Base-by-base conservation (phyloP, 345 rosid genomes). In the Kernera saxatilis region DNA sequence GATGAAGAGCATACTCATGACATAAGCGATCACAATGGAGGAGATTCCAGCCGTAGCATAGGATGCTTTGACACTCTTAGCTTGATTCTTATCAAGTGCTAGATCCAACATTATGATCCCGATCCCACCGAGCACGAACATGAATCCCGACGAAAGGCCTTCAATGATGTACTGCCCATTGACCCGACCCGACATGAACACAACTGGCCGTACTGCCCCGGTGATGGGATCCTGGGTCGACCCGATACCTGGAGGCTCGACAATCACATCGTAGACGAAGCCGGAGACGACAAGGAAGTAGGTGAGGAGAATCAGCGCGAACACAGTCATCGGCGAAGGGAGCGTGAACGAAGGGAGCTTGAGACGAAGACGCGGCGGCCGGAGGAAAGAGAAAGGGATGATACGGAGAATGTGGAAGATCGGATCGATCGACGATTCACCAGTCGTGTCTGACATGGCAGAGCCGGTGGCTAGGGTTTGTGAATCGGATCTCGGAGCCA, bases 121-220 rank as follows among this genome's bases (percentile, higher is more conserved):
- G 13, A 86, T 50, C 35, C 99, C 99, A 40, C 98, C 98, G 1
- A 93, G 81, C 10, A 93, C 78, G 72, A 93, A 93, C 96, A 93
- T 90, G 86, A 93, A 93, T 0, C 98, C 98, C 2, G 98, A 93
- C 0, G 98, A 93, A 45, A 93, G 90, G 4, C 98, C 98, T 79
- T 93, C 98, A 8, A 93, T 93, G 76, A 93, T 93, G 86, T 93
- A 93, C 84, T 93, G 98, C 3, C 97, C 97, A 41, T 88, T 93
- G 68, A 91, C 98, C 26, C 97, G 81, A 35, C 98, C 98, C 8
- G 92, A 80, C 51, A 90, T 78, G 84, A 93, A 93, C 64, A 93
- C 98, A 12, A 93, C 86, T 5, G 98, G 98, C 6, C 96, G 86
- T 52, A 93, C 84, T 12, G 98, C 35, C 4, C 98, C 98, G 69